phyloP scores from a whole-genome alignment of 2,329 filamentous ascomycete genomes.

The Beauveria rudraprayagi region DNA sequence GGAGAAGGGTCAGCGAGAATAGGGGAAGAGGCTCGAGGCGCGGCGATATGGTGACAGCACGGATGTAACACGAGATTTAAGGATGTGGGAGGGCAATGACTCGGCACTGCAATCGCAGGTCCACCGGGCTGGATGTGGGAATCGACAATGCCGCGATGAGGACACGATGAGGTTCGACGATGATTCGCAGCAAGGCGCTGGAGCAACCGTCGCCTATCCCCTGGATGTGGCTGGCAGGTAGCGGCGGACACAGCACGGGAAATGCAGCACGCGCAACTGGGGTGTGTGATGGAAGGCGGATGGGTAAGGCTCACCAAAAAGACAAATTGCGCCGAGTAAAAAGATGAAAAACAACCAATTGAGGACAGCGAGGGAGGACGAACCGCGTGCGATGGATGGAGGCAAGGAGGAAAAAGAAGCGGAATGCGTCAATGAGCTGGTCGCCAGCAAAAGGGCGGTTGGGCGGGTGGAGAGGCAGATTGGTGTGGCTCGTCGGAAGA shows the following conservation, averaged over 20 bases:
- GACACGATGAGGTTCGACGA: background rate
- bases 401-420: constrained; percentile 14
- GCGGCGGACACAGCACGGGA: background rate
- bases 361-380: constrained; percentile 11
- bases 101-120: background rate
- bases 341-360: constrained; percentile 16
- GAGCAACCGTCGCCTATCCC: background rate
- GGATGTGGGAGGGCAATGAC: background rate
- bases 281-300: background rate
- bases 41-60: background rate
- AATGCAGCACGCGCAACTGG: background rate
- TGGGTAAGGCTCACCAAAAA: background rate
- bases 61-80: background rate
- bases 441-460: constrained; percentile 11
- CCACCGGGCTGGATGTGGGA: background rate
- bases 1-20: constrained; percentile 12
- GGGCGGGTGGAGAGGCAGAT: background rate
- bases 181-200: background rate
- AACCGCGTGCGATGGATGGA: constrained; percentile 19
- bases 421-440: constrained; percentile 11
- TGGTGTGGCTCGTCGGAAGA: constrained; percentile 4
- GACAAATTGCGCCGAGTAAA: background rate
- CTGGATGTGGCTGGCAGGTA: constrained; percentile 6
- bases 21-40: constrained; percentile 7
- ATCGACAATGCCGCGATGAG: background rate